A percentile compares a stretch with the other conserved stretches of the same genome.
Evolutionary conservation across 352 stramenopile genomes (phyloP).

Genomic region (Pilasporangium apinafurcum): DNA sequence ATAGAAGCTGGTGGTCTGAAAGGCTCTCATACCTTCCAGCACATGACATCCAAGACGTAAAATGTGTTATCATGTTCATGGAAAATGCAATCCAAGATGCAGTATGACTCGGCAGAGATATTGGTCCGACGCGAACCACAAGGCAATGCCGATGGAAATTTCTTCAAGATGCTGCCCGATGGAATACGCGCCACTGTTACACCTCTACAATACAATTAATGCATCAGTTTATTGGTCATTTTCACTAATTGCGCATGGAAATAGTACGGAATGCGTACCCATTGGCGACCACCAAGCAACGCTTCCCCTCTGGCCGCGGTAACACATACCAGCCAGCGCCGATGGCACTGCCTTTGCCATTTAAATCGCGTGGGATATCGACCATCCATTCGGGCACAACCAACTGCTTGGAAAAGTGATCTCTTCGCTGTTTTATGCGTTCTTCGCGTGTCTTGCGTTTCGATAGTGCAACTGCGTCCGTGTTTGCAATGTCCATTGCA

Average conservation of each 20-base stretch:
- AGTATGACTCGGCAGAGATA: conserved; percentile 63
- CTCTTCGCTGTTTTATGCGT: conserved; percentile 57
- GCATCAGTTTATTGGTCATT: no score
- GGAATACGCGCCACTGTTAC: conserved; percentile 73
- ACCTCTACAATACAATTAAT: conserved; percentile 26
- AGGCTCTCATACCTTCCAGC: conserved; percentile 69
- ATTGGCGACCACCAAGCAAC: conserved; percentile 84
- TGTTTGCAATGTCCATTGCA: conserved; percentile 19
- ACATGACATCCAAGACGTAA: conserved; percentile 92
- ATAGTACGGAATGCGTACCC: conserved; percentile 34
- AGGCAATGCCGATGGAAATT: conserved; percentile 79
- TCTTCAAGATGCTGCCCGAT: conserved; percentile 77
- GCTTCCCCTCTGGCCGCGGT: conserved; percentile 87
- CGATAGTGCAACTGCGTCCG: background rate
- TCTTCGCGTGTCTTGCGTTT: conserved; percentile 75
- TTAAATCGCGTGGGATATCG: conserved; percentile 76
- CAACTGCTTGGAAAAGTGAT: conserved; percentile 79
- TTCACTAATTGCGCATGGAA: background rate
- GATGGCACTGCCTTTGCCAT: conserved; percentile 58
- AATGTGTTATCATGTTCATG: conserved; percentile 85
- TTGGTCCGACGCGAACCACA: conserved; percentile 80
- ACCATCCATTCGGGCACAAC: conserved; percentile 89
- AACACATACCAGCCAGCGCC: conserved; percentile 88
- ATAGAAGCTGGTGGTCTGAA: background rate
- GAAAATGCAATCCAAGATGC: conserved; percentile 91